These are phyloP conservation scores for Coniferiporia weirii DNA, from an alignment of 1,284 basidiomycete species.

Conservation along the genomic window DNA sequence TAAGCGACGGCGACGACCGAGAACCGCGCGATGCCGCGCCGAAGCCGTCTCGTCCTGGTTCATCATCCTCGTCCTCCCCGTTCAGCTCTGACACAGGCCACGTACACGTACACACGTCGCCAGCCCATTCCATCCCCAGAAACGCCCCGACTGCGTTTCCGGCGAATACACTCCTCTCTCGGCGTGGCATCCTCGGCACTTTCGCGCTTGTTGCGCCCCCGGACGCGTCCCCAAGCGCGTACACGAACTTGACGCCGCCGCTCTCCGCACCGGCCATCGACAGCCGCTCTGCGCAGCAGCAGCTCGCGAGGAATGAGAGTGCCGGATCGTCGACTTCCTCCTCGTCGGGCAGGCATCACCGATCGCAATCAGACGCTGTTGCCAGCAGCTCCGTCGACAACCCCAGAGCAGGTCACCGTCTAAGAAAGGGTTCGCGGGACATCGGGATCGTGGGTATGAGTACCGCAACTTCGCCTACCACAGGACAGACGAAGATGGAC, in stretches of 20 bases:
- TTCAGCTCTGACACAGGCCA: not conserved
- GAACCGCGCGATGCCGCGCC: conserved; percentile 19
- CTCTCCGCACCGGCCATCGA: conserved; percentile 13
- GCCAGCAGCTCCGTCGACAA: conserved; percentile 25
- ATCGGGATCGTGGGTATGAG: conserved; percentile 51
- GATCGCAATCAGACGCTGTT: conserved; percentile 17
- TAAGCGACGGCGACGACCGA: conserved; percentile 22
- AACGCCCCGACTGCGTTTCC: too few relatives aligned
- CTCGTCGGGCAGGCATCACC: conserved; percentile 9
- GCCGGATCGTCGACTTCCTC: not conserved
- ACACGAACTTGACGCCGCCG: conserved; percentile 15
- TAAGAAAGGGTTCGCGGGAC: conserved; percentile 45
- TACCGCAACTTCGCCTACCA: conserved; percentile 21
- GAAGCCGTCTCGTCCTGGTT: conserved; percentile 23
- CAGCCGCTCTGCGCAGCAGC: not conserved
- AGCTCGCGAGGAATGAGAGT: conserved; percentile 2
- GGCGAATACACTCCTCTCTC: conserved; percentile 31
- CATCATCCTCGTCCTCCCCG: conserved; percentile 1
- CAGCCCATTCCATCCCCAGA: too few relatives aligned
- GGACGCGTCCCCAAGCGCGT: conserved; percentile 17
- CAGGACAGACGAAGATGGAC: conserved; percentile 18
- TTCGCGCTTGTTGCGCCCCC: conserved; percentile 22
- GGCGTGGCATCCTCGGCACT: conserved; percentile 53
- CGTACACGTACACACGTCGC: not conserved
- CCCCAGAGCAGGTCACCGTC: conserved; percentile 10